A percentile compares a stretch with the other conserved stretches of the same genome.
These are phyloP conservation scores for Gleditsia sinensis DNA, from an alignment of 306 rosid genomes.

Conservation along the genomic window DNA sequence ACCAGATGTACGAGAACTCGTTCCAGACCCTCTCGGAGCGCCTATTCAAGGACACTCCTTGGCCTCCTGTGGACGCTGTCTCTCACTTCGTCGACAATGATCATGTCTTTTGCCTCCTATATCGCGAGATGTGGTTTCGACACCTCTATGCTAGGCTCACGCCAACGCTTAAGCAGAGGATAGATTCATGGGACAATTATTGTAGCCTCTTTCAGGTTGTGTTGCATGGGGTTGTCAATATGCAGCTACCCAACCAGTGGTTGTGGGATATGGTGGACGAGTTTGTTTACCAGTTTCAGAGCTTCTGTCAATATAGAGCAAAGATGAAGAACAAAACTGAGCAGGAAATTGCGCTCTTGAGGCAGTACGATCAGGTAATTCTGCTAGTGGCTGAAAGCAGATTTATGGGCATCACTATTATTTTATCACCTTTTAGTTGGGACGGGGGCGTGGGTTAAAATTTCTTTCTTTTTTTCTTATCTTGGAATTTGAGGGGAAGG, in stretches of 20 bases:
- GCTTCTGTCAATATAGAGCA: slow-evolving; percentile 93
- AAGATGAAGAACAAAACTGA: slow-evolving; percentile 94
- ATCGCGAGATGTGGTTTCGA: slow-evolving; percentile 99
- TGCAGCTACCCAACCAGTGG: slow-evolving; percentile 99
- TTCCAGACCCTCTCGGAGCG: slow-evolving; percentile 88
- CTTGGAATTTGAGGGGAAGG: not conserved
- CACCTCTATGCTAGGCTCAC: slow-evolving; percentile 90
- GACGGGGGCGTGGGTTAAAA: not conserved
- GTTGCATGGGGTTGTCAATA: slow-evolving; percentile 92
- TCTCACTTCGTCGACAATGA: slow-evolving; percentile 86
- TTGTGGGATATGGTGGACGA: slow-evolving; percentile 99
- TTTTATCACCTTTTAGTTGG: not conserved
- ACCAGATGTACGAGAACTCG: slow-evolving; percentile 90
- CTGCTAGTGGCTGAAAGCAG: not conserved
- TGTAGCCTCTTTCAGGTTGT: slow-evolving; percentile 94
- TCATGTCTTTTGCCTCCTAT: slow-evolving; percentile 94
- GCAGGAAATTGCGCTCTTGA: slow-evolving; percentile 78
- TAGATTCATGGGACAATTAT: slow-evolving; percentile 96
- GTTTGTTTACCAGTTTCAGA: slow-evolving; percentile 97
- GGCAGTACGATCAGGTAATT: slow-evolving; percentile 77
- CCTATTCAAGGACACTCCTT: slow-evolving; percentile 89
- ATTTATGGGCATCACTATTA: not conserved
- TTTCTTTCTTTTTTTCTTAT: not conserved
- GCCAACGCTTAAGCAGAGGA: slow-evolving; percentile 89
- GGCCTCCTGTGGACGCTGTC: slow-evolving; percentile 97